A percentile compares a stretch with the other conserved stretches of the same genome.
Conservation (phyloP, 2,329 filamentous ascomycete species). For the Parascedosporium putredinis region DNA sequence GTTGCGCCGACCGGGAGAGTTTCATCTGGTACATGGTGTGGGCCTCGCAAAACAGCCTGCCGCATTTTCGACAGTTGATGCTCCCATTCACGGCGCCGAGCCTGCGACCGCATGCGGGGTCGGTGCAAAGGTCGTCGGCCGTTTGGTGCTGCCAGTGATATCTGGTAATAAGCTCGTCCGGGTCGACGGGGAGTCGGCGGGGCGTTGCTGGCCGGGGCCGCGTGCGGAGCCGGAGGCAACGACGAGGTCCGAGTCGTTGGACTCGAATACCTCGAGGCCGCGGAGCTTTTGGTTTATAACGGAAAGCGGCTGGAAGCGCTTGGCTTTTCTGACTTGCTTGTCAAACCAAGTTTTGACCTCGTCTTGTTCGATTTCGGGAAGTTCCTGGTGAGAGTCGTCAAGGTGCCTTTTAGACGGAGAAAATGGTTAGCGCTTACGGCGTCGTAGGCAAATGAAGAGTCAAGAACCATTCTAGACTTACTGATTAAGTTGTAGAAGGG, state of each 20-base stretch:
- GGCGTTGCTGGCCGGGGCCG: conserved; percentile 21
- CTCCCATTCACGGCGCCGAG: conserved; percentile 71
- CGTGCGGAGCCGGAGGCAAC: conserved; percentile 20
- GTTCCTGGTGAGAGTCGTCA: conserved; percentile 82
- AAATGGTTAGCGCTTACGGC: conserved; percentile 2
- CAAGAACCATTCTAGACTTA: conserved; percentile 15
- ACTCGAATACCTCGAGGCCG: conserved; percentile 86
- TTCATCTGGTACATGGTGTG: conserved; percentile 99
- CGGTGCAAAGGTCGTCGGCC: conserved; percentile 70
- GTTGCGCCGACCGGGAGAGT: conserved; percentile 74
- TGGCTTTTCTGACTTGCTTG: conserved; percentile 85
- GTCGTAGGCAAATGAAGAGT: neutral
- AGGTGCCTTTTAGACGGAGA: conserved; percentile 37
- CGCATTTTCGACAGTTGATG: conserved; percentile 90
- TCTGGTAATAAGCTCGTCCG: conserved; percentile 81
- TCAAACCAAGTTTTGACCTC: conserved; percentile 97
- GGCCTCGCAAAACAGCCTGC: conserved; percentile 87
- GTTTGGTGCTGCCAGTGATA: conserved; percentile 79
- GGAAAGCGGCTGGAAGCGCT: conserved; percentile 83
- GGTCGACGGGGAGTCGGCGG: conserved; percentile 44
- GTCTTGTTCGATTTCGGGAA: conserved; percentile 80
- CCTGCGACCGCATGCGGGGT: conserved; percentile 73
- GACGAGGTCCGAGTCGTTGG: conserved; percentile 56
- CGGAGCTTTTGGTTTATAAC: conserved; percentile 90
- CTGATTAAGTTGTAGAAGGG: conserved; percentile 83